Evolutionary conservation across 345 rosid species (phyloP), one percentile per base, ranked within the genome.

Genomic region (Lumnitzera racemosa): DNA sequence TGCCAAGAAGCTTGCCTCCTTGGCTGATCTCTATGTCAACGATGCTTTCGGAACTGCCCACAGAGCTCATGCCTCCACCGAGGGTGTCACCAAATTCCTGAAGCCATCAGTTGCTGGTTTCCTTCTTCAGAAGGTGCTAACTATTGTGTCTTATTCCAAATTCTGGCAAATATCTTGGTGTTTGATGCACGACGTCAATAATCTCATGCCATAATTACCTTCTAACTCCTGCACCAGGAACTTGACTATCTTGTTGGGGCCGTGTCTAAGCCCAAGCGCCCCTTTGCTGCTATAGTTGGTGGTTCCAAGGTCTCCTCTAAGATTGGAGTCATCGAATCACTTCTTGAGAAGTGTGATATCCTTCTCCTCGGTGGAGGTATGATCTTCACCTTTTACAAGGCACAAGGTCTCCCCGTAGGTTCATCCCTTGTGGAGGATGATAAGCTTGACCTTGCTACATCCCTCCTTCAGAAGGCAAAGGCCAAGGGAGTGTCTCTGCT

Each of bases 11-110:
- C 95, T 91, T 54, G 96, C 96, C 56, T 76, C 95, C 24, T 70
- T 91, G 51, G 98, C 92, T 0, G 96, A 89, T 80, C 81, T 91
- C 46, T 91, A 73, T 65, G 96, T 91, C n/a, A 91, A 91, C 53
- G 98, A 91, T 75, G 95, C 98, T 20, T 91, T 91, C 20, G 98
- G 98, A 36, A 87, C 98, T 65, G 98, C 98, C 24, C 98, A 91
- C 56, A 75, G 98, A 72, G 98, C 98, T 58, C 98, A 91, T 80
- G 96, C 98, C 52, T 91, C 98, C 24, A 91, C 96, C 8, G 96
- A 91, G 66, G 98, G 98, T 46, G 98, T 87, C 55, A 85, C 98
- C 49, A 85, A 81, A 23, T 83, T 67, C 70, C 81, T 91, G 90
- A 91, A 86, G 76, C 98, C 98, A 63, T 82, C 98, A 1, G 95